Conservation (phyloP, 2,329 filamentous ascomycete genomes). For the Fusarium buharicum region DNA sequence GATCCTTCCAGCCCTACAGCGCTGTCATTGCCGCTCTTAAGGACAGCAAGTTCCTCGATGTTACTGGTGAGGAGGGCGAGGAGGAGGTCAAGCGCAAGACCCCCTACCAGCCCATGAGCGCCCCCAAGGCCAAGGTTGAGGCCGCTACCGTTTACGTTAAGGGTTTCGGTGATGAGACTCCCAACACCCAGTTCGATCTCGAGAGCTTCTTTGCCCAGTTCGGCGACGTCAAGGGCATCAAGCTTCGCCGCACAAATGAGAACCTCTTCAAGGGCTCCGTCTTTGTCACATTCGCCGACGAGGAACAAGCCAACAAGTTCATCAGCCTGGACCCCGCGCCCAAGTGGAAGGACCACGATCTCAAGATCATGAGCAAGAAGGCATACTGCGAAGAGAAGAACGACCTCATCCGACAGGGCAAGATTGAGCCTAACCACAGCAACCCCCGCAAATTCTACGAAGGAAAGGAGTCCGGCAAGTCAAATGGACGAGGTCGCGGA, state of each 20-base stretch:
- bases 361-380: slow-evolving; percentile 87
- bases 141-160: slow-evolving; percentile 88
- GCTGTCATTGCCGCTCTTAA: slow-evolving; percentile 85
- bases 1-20: slow-evolving; percentile 87
- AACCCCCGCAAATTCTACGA: slow-evolving; percentile 60
- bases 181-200: slow-evolving; percentile 89
- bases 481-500: slow-evolving; percentile 54
- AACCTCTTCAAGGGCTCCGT: slow-evolving; percentile 94
- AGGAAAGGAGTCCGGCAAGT: slow-evolving; percentile 54
- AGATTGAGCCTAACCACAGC: slow-evolving; percentile 67
- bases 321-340: slow-evolving; percentile 82
- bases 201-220: slow-evolving; percentile 89
- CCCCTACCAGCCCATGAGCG: slow-evolving; percentile 68
- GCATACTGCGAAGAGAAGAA: slow-evolving; percentile 85
- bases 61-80: slow-evolving; percentile 77
- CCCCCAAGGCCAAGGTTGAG: slow-evolving; percentile 73
- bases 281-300: slow-evolving; percentile 89
- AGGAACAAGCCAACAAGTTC: slow-evolving; percentile 84
- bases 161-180: slow-evolving; percentile 88
- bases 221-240: slow-evolving; percentile 82
- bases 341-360: slow-evolving; percentile 81
- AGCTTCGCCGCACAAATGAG: slow-evolving; percentile 79
- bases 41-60: slow-evolving; percentile 76
- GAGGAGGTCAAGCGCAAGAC: slow-evolving; percentile 82
- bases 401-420: slow-evolving; percentile 75